Conservation (phyloP, 371 early-diverging fungal genomes). For the Rhizopus delemar region DNA sequence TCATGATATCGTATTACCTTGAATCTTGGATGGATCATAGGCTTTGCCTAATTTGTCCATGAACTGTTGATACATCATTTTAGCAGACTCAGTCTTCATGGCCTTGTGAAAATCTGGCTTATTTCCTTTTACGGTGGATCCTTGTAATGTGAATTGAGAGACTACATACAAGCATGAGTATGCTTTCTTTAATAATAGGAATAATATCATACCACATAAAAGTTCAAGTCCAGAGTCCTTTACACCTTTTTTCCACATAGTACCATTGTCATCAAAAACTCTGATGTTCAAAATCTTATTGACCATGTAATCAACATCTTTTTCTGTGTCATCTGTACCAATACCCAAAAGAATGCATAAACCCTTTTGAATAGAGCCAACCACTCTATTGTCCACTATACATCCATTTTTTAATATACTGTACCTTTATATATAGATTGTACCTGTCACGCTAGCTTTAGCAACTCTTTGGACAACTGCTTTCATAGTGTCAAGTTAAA, state of each 20-base stretch:
- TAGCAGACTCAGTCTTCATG: constrained; percentile 73
- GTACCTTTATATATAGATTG: not conserved
- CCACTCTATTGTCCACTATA: constrained; percentile 61
- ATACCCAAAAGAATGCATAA: constrained; percentile 80
- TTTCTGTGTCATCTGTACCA: constrained; percentile 66
- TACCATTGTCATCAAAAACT: constrained; percentile 69
- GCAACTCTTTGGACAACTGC: constrained; percentile 45
- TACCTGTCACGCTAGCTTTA: constrained; percentile 40
- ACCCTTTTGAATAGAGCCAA: constrained; percentile 73
- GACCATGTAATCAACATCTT: constrained; percentile 75
- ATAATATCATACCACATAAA: constrained; percentile 59
- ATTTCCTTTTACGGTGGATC: constrained; percentile 69
- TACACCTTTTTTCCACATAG: constrained; percentile 77
- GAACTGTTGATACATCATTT: constrained; percentile 72
- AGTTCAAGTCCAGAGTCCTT: constrained; percentile 71
- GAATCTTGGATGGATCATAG: constrained; percentile 64
- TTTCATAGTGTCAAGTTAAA: constrained; percentile 20
- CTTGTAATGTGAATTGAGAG: constrained; percentile 87
- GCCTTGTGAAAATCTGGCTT: constrained; percentile 91
- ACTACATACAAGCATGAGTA: constrained; percentile 40
- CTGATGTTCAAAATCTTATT: constrained; percentile 73
- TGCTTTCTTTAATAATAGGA: too few species aligned
- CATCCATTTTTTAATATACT: not conserved
- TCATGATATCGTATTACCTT: constrained; percentile 52
- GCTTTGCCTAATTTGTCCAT: constrained; percentile 65